Evolutionary conservation across 345 rosid genomes (phyloP), one percentile per base, ranked within the genome.

Genomic region (Fremontodendron californicum): DNA sequence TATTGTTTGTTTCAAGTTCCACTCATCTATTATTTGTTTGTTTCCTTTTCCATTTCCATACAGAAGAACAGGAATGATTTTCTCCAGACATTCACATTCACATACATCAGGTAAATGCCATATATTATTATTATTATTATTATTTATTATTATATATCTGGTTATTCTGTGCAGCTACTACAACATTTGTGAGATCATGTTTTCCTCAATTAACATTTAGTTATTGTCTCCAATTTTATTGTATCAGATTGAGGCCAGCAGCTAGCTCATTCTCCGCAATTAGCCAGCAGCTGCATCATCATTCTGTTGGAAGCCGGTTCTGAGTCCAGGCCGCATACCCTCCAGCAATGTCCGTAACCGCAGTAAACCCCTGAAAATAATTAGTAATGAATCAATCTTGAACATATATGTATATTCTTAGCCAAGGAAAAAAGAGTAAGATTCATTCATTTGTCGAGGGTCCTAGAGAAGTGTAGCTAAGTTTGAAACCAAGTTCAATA

Each of bases 251-350:
- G 35, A 33, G 35, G 27, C 3, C 16, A 57, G 16, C 16, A 57
- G 9, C 63, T 25, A 57, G 9, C 63, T 25, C 13, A 10, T 57
- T 57, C 3, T 46, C 35, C 15, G 71, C 10, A 52, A 15, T n/a
- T n/a, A 6, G 16, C 3, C 4, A 10, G n/a, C 11, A 16, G 11
- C 15, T 3, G 35, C 18, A 48, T 86, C 85, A 86, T 64, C 66
- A 51, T 80, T 91, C 89, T 27, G 88, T 85, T 15, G 98, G 98
- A 39, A 95, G 96, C 35, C 88, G 89, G 65, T 79, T 95, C 81
- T 86, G 87, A 39, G 81, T 76, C 99, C 98, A 95, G 6, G 94
- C 87, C 2, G 86, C 86, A 52, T 80, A 92, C 65, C 98, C 98
- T 25, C 96, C 97, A 40, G 96, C 94, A 39, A 95, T 84, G 78